Evolutionary conservation across 2,329 filamentous ascomycete genomes (phyloP).

Genomic region (Penicillium capsulatum): DNA sequence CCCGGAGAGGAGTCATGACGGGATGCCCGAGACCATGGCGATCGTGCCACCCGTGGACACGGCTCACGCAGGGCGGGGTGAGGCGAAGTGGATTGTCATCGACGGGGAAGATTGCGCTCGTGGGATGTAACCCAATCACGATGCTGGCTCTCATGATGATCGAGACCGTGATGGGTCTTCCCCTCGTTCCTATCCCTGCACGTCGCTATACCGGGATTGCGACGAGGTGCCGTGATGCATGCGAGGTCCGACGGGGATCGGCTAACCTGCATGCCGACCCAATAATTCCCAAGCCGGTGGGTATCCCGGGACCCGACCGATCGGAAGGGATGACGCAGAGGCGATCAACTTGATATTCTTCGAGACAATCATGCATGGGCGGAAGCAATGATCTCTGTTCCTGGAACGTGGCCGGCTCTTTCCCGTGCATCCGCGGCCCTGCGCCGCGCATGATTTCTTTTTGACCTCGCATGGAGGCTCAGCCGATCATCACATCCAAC

Average conservation of each 20-base stretch:
- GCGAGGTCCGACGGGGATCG: background rate
- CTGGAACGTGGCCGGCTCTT: constrained; percentile 4
- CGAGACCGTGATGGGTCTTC: background rate
- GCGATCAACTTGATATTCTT: background rate
- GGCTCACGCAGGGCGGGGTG: constrained; percentile 2
- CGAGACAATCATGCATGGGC: background rate
- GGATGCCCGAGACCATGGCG: no score
- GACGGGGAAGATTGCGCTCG: constrained; percentile 3
- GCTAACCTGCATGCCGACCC: background rate
- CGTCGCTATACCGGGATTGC: constrained; percentile 5
- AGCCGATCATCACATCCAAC: constrained; percentile 5
- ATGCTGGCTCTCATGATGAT: constrained; percentile 1
- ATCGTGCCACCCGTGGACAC: background rate
- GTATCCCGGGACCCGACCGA: background rate
- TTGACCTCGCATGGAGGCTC: background rate
- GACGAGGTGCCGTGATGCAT: constrained; percentile 4
- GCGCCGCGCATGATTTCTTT: background rate
- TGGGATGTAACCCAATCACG: constrained; percentile 13
- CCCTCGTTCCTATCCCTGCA: constrained; percentile 3
- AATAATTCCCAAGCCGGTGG: background rate
- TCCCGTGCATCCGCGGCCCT: constrained; percentile 3
- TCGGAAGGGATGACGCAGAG: background rate
- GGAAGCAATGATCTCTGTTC: constrained; percentile 1
- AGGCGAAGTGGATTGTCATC: constrained; percentile 8
- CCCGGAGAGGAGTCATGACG: constrained; percentile 8